Base-by-base conservation (phyloP, 345 rosid genomes). In the Lumnitzera littorea region DNA sequence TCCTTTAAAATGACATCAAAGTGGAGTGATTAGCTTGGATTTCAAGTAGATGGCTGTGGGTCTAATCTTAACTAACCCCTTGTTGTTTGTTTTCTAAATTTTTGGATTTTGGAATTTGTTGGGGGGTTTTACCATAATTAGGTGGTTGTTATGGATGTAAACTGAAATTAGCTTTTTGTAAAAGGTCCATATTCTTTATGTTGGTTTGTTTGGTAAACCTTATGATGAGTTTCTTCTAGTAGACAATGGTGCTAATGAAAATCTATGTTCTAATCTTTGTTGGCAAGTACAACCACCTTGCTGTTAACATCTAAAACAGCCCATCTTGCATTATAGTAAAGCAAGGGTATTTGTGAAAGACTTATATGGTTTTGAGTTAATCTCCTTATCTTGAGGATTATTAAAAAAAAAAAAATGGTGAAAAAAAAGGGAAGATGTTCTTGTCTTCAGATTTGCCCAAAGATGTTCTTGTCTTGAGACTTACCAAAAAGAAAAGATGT, bases 151-250 rank as follows among this genome's bases (percentile, higher is more conserved):
- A 79, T 62, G 65, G 81, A 69, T 62, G 43, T 62, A 74, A 67
- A 68, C 70, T 53, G 50, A 62, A 71, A 53, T 70, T 70, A 64
- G 62, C 67, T 63, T 64, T 67, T 59, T 47, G 63, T 56, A 50
- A 68, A 69, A 53, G 50, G 70, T 50, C 3, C 43, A 69, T 69
- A 83, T 70, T 50, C 80, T 72, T 51, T 83, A 51, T 70, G 56
- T 62, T 69, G 68, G 82, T 78, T 80, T 62, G 81, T 79, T 83
- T 74, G 82, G 70, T 76, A 68, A 64, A 68, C 60, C 55, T 46
- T 50, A 74, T 74, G 62, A 72, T 79, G 78, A 50, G 70, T 77
- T 70, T 79, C 77, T 80, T 74, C 65, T 51, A 57, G 74, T 36
- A 80, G 74, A 69, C 67, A 62, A 31, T 72, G 47, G 64, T 72